These are phyloP conservation scores for Trametes coccinea DNA, from an alignment of 768 basidiomycete genomes.

Conservation along the genomic window DNA sequence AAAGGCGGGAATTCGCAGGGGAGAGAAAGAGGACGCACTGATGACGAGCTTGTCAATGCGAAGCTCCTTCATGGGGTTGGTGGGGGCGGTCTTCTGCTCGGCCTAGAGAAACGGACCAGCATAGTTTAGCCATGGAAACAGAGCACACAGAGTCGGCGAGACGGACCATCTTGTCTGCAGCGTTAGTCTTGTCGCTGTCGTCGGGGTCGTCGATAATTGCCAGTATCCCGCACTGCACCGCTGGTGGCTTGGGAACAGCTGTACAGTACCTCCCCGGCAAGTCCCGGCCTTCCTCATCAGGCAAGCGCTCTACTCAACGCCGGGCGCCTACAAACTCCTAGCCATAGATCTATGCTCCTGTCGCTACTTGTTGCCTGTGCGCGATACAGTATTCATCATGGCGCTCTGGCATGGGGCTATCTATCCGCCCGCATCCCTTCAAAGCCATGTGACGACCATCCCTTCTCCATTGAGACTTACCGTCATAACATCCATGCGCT, in stretches of 20 bases:
- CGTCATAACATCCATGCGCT: no score
- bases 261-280: constrained; percentile 18
- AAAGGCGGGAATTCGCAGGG: background rate
- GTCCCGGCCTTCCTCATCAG: constrained; percentile 1
- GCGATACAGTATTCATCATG: no score
- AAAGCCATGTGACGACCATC: no score
- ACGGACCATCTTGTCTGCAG: constrained; percentile 25
- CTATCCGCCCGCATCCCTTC: no score
- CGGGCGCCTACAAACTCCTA: no score
- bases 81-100: constrained; percentile 84
- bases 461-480: no score
- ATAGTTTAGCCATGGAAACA: constrained; percentile 9
- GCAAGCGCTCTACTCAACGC: background rate
- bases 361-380: no score
- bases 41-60: constrained; percentile 98
- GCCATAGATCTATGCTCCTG: no score
- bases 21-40: constrained; percentile 63
- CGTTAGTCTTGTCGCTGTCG: constrained; percentile 24
- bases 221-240: background rate
- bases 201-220: constrained; percentile 19
- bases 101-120: constrained; percentile 48
- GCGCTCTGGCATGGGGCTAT: no score
- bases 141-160: background rate
- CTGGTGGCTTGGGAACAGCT: constrained; percentile 29
- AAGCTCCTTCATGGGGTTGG: constrained; percentile 95